Evolutionary conservation across 257 asterid genomes (phyloP), one percentile per base, ranked within the genome.

Genomic region (Fraxinus excelsior): DNA sequence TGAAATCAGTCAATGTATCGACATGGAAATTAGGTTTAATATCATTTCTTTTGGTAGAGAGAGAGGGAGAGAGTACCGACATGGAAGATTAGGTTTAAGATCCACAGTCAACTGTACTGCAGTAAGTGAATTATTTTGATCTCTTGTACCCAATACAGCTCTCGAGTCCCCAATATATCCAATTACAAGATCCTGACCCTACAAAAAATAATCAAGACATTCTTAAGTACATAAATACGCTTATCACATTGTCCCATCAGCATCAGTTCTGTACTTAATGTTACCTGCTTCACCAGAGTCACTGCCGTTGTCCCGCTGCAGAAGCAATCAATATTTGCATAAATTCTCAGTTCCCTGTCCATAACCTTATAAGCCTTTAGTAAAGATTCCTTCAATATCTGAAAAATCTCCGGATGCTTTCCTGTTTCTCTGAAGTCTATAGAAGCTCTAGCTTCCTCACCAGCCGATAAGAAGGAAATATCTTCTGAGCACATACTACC

Each of bases 221-320:
- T 2, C 31, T 26, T 71, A 11, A 77, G 67, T 77, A 56, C 32
- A 71, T 13, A 26, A 70, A 65, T 32, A 29, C 37, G 9, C 73
- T 62, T 62, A 18, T 60, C 44, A 78, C 67, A 60, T 8, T 7
- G 7, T 44, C 75, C 29, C 21, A 10, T 38, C 16, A 83, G 71
- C 62, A 72, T 58, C 73, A 76, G 66, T 53, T 8, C 2, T 8
- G 26, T 75, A 68, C 28, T 49, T 46, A 64, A 19, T 38, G 25
- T 32, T 76, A 92, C 98, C 97, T 92, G 97, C 88, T 92, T 94
- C 80, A 94, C 92, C 70, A 94, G 77, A n/a, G 98, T 90, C 67
- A 94, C 97, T 34, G 97, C 97, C 6, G 98, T 92, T 67, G 98
- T 92, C 83, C 98, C 98, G 70, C 98, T 94, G 87, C 98, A 92